A percentile compares a stretch with the other conserved stretches of the same genome.
Conservation (phyloP, 2,329 filamentous ascomycete genomes). For the Bertia moriformis region DNA sequence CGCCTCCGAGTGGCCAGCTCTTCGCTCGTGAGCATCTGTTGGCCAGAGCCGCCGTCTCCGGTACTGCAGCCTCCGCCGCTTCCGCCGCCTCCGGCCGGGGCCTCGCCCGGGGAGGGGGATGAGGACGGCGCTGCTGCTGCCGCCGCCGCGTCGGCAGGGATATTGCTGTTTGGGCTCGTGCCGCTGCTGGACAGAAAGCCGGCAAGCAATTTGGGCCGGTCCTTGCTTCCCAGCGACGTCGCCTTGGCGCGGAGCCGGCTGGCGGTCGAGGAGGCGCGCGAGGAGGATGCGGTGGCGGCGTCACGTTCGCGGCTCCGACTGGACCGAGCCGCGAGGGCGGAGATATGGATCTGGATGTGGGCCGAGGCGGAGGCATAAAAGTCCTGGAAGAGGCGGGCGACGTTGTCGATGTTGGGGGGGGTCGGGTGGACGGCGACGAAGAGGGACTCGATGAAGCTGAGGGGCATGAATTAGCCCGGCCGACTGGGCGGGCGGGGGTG, state of each 20-base stretch:
- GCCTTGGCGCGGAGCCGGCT: constrained; percentile 41
- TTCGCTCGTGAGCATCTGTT: constrained; percentile 80
- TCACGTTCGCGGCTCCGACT: constrained; percentile 56
- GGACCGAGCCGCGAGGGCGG: constrained; percentile 53
- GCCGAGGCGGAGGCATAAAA: constrained; percentile 73
- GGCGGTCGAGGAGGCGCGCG: constrained; percentile 39
- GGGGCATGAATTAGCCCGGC: constrained; percentile 4
- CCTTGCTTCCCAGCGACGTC: constrained; percentile 34
- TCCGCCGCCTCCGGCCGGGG: constrained; percentile 15
- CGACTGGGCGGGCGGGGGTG: not conserved
- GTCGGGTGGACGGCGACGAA: constrained; percentile 73
- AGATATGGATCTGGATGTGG: constrained; percentile 78
- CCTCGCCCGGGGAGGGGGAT: constrained; percentile 7
- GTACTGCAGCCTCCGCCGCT: constrained; percentile 23
- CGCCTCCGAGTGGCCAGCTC: constrained; percentile 72
- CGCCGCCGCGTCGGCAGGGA: constrained; percentile 17
- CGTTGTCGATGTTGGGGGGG: constrained; percentile 68
- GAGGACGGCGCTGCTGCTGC: constrained; percentile 8
- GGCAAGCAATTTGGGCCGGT: constrained; percentile 23
- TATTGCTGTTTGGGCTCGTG: too few species aligned
- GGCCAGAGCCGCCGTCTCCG: constrained; percentile 32
- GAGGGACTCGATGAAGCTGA: constrained; percentile 78
- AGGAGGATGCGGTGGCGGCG: constrained; percentile 36
- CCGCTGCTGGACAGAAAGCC: not conserved
- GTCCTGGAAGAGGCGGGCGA: constrained; percentile 82